These are phyloP conservation scores for Citrullus amarus DNA, from an alignment of 306 rosid genomes.

Conservation along the genomic window DNA sequence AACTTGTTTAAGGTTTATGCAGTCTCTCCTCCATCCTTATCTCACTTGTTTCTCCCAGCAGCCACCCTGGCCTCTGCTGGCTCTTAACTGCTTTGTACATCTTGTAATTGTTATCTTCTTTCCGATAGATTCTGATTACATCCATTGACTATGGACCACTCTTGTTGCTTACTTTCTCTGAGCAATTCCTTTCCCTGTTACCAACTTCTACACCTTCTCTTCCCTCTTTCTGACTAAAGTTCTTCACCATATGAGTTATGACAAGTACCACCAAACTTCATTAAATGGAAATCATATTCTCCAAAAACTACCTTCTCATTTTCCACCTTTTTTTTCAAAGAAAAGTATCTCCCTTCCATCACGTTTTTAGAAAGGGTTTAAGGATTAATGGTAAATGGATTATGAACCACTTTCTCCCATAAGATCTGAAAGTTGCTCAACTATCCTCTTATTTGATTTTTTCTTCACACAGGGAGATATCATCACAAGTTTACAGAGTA, in stretches of 20 bases:
- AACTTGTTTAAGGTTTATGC: too few relatives aligned
- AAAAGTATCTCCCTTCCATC: neutral
- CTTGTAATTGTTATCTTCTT: too few relatives aligned
- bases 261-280: neutral
- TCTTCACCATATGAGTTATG: neutral
- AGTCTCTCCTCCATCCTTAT: too few relatives aligned
- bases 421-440: neutral
- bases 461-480: constrained; percentile 58
- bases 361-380: neutral
- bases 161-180: neutral
- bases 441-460: neutral
- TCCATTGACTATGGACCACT: neutral
- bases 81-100: too few relatives aligned
- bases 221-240: neutral
- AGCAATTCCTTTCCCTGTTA: neutral
- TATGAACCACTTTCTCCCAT: neutral
- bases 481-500: constrained; percentile 66
- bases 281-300: neutral
- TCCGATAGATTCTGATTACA: neutral
- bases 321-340: neutral
- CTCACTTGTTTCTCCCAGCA: too few relatives aligned
- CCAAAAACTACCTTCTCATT: neutral
- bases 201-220: neutral
- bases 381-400: neutral
- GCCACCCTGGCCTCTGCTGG: too few relatives aligned